Conservation (phyloP, 441 rosid species). For the Theobroma grandiflorum region DNA sequence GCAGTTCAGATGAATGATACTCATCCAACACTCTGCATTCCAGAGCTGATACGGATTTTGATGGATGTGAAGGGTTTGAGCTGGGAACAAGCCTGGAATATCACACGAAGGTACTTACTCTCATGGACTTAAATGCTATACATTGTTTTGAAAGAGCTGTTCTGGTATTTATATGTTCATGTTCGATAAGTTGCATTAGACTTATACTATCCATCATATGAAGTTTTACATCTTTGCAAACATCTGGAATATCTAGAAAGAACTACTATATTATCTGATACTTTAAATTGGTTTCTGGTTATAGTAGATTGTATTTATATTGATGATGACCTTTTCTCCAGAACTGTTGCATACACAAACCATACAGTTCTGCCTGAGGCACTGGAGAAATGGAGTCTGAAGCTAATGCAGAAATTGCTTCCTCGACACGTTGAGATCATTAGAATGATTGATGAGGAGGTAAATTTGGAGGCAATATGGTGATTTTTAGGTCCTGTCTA, state of each 20-base stretch:
- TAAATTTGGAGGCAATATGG: conserved; percentile 31
- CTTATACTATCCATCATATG: background rate
- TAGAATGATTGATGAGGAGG: conserved; percentile 92
- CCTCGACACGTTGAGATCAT: conserved; percentile 94
- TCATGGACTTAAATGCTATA: background rate
- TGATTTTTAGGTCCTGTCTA: background rate
- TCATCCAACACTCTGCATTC: conserved; percentile 79
- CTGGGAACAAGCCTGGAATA: conserved; percentile 79
- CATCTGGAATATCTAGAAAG: background rate
- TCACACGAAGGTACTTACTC: conserved; percentile 56
- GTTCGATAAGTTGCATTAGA: background rate
- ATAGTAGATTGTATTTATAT: conserved; percentile 10
- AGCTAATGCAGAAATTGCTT: conserved; percentile 80
- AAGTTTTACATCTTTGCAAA: conserved; percentile 6
- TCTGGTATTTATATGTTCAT: background rate
- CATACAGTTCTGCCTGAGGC: conserved; percentile 97
- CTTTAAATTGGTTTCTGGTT: background rate
- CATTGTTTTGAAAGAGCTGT: background rate
- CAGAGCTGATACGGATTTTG: conserved; percentile 66
- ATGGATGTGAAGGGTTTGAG: conserved; percentile 66
- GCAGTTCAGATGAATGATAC: conserved; percentile 97
- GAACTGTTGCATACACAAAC: conserved; percentile 97
- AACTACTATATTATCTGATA: background rate
- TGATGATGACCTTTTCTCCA: conserved; percentile 35
- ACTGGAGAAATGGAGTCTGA: conserved; percentile 95